phyloP scores from a whole-genome alignment of 768 basidiomycete genomes.

The Ramaria sp. region DNA sequence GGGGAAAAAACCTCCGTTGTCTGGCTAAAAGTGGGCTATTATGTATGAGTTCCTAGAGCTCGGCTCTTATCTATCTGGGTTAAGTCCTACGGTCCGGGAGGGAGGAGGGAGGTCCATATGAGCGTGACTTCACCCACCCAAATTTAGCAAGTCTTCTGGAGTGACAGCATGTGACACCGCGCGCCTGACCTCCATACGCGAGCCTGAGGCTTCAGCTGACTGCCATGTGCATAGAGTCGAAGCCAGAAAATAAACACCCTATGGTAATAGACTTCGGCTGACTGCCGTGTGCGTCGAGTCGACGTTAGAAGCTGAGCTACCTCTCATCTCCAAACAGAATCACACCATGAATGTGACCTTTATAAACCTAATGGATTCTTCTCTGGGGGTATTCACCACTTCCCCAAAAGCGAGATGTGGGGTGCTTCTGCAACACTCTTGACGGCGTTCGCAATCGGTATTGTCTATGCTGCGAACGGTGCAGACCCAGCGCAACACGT shows the following conservation, averaged over 20 bases:
- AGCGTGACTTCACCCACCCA: no score
- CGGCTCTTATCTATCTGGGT: no score
- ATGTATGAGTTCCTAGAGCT: neutral
- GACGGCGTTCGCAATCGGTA: neutral
- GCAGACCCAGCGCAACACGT: slow-evolving; percentile 8
- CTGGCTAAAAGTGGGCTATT: neutral
- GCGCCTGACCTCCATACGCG: neutral
- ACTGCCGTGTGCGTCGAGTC: neutral
- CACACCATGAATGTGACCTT: no score
- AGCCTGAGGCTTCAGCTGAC: neutral
- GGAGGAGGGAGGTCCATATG: no score
- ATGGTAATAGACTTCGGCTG: no score
- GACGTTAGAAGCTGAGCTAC: neutral
- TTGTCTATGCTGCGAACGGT: neutral
- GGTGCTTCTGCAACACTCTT: neutral
- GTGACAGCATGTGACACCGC: neutral
- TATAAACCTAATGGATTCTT: no score
- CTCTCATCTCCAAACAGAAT: no score
- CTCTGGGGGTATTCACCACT: neutral
- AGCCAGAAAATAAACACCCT: neutral
- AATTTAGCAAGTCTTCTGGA: no score
- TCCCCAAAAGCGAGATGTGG: neutral
- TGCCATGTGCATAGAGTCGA: neutral
- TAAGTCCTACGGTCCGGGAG: no score
- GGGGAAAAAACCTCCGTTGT: neutral